phyloP scores from a whole-genome alignment of 805 yeast species.

The Candida nemodendra region DNA sequence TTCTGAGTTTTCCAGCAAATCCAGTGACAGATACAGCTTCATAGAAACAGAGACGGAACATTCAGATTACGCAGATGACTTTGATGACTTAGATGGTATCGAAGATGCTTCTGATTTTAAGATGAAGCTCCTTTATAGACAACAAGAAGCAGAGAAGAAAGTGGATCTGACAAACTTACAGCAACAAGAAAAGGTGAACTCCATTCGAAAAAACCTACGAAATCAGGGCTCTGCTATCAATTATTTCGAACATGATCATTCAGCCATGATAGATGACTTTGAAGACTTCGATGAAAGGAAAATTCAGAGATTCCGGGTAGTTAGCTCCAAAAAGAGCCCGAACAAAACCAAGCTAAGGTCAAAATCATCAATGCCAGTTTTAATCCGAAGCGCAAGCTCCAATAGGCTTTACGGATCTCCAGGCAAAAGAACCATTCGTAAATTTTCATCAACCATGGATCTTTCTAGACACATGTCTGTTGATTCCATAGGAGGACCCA shows the following conservation, averaged over 20 bases:
- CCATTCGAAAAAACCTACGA: slow-evolving; percentile 9
- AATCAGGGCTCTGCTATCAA: slow-evolving; percentile 3
- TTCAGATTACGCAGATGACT: slow-evolving; percentile 33
- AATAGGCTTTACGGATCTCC: slow-evolving; percentile 17
- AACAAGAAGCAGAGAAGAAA: slow-evolving; percentile 16
- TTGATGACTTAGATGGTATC: slow-evolving; percentile 27
- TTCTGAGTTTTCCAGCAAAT: slow-evolving; percentile 24
- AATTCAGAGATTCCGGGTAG: slow-evolving; percentile 20
- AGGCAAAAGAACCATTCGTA: slow-evolving; percentile 22
- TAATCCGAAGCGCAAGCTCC: slow-evolving; percentile 13
- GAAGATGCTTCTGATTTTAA: slow-evolving; percentile 15
- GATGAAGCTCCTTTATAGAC: slow-evolving; percentile 17
- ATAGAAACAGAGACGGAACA: slow-evolving; percentile 33
- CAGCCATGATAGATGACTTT: slow-evolving; percentile 27
- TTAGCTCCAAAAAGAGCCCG: slow-evolving; percentile 7
- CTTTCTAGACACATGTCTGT: slow-evolving; percentile 17
- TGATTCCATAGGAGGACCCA: slow-evolving; percentile 2
- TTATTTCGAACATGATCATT: slow-evolving; percentile 24
- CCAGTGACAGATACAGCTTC: slow-evolving; percentile 16
- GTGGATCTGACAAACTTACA: slow-evolving; percentile 13
- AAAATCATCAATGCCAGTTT: slow-evolving; percentile 29
- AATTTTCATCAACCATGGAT: slow-evolving; percentile 30
- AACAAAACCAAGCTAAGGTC: slow-evolving; percentile 9
- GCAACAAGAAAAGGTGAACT: slow-evolving; percentile 9
- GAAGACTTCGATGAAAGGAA: slow-evolving; percentile 26